phyloP scores from a whole-genome alignment of 2,329 filamentous ascomycete species.

The Exophiala spinifera region DNA sequence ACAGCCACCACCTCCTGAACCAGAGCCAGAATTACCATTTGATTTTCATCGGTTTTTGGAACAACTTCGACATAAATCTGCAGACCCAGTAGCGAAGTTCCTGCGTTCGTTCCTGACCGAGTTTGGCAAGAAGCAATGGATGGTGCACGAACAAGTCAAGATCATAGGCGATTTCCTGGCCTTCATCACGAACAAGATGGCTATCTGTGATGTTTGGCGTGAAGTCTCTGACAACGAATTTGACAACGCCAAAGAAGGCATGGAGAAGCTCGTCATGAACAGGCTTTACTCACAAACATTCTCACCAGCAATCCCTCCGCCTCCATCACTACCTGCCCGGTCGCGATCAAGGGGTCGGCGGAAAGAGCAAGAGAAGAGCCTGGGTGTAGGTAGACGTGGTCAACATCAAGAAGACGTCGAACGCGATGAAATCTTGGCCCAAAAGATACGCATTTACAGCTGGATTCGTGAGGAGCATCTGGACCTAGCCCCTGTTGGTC shows the following conservation, averaged over 20 bases:
- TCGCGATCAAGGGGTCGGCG: conserved; percentile 62
- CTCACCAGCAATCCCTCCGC: conserved; percentile 82
- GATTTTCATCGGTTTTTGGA: conserved; percentile 97
- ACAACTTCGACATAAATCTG: conserved; percentile 90
- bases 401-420: conserved; percentile 99
- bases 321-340: conserved; percentile 65
- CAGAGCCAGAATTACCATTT: conserved; percentile 83
- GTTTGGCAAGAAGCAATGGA: conserved; percentile 97
- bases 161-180: conserved; percentile 95
- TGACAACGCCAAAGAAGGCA: conserved; percentile 95
- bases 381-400: conserved; percentile 80
- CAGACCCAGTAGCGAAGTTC: conserved; percentile 96
- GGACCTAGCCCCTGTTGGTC: conserved; percentile 80
- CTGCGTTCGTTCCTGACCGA: conserved; percentile 90
- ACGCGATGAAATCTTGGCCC: conserved; percentile 87
- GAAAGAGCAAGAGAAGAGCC: conserved; percentile 64
- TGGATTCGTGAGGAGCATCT: conserved; percentile 93
- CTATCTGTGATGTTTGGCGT: conserved; percentile 91
- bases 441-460: conserved; percentile 94
- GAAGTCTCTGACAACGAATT: conserved; percentile 96
- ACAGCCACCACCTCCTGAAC: conserved; percentile 62
- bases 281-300: conserved; percentile 93
- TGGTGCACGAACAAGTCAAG: conserved; percentile 99
- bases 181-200: conserved; percentile 99
- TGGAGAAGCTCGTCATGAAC: conserved; percentile 99